Evolutionary conservation across 306 rosid genomes (phyloP), one percentile per base, ranked within the genome.

Genomic region (Acacia melanoxylon): DNA sequence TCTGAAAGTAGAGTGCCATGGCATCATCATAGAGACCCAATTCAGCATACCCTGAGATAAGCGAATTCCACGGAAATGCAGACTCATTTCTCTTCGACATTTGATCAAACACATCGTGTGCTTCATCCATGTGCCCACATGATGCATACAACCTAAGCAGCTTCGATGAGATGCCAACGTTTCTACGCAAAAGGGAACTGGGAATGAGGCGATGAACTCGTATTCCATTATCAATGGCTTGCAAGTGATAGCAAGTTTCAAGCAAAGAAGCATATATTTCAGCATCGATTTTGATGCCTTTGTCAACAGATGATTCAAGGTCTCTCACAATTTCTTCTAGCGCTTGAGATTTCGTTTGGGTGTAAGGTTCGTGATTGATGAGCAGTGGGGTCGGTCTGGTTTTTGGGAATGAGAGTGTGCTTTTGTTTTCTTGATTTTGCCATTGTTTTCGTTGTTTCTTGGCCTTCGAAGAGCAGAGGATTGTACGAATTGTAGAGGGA

Each of bases 21-120:
- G 99, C 98, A 74, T 95, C 98, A 82, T 92, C 91, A 72, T 79
- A 80, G 29, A 84, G 71, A 4, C 96, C 92, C 80, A 82, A 29
- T 74, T 91, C 92, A 4, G 97, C 87, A 79, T 93, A 91, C 10
- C 98, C 98, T 0, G 98, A 85, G 40, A 95, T 92, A 17, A 93
- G 93, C 13, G 97, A 91, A 83, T 95, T 95, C 99, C 99, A 95
- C 0, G 96, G 86, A 71, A 95, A 93, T 3, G 97, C 93, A 65
- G 83, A 89, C 0, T 15, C 17, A 58, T 83, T 20, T 54, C 93
- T 86, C 0, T 87, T 73, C 76, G 86, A 0, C 97, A 95, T 95
- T 91, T 90, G 84, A 84, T 95, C 99, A 74, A 95, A 93, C 94
- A 95, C 73, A 72, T 89, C 79, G 76, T 93, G 98, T 8, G 97